phyloP scores from a whole-genome alignment of 495 filamentous ascomycete genomes.

The Trichoderma reesei region DNA sequence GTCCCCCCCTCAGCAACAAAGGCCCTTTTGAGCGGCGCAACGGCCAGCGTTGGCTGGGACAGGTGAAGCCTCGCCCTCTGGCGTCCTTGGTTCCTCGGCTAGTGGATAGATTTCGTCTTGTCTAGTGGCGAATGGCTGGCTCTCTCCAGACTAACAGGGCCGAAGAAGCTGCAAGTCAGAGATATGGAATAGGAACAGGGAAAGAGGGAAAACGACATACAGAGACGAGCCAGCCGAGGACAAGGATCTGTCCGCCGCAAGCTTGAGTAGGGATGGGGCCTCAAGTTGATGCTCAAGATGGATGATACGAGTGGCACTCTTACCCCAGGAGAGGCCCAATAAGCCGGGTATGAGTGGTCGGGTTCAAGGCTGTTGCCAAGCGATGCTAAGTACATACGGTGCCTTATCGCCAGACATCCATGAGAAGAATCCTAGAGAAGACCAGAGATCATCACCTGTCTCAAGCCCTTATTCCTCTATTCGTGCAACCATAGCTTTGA shows the following conservation, averaged over 20 bases:
- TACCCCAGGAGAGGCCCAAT: neutral
- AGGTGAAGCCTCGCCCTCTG: neutral
- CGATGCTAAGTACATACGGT: neutral
- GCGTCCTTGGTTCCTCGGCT: neutral
- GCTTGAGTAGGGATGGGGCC: neutral
- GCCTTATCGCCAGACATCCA: no score
- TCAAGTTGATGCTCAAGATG: neutral
- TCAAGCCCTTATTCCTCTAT: no score
- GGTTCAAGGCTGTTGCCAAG: neutral
- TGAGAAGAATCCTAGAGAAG: no score
- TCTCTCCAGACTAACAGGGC: neutral
- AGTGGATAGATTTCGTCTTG: neutral
- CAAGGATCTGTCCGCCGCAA: neutral
- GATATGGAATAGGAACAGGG: neutral
- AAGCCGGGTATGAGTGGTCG: neutral
- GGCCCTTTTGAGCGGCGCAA: neutral
- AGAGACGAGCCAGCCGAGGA: neutral
- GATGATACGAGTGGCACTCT: neutral
- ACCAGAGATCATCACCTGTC: no score
- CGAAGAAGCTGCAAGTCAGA: no score
- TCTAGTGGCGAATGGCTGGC: neutral
- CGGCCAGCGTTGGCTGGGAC: neutral
- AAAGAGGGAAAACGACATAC: neutral
- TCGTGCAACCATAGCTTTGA: no score
- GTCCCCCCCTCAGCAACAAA: neutral